Base-by-base conservation (phyloP, 768 basidiomycete genomes). In the Cubamyces sp. region DNA sequence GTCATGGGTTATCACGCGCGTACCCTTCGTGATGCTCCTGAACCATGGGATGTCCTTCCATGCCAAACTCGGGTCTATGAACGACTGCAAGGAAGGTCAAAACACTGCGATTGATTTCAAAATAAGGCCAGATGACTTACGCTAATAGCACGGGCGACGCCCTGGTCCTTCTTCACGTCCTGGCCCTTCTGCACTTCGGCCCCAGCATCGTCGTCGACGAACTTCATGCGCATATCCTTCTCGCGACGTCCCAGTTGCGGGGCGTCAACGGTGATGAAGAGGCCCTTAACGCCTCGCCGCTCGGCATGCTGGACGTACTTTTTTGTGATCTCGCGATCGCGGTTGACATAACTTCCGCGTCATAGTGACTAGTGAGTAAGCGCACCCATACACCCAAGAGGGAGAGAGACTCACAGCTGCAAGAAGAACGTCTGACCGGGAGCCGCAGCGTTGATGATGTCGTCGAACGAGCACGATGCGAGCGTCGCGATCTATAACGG, bases 261-360 rank as follows among this genome's bases (percentile, higher is more conserved):
- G 0, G 96, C 96, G 76, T 98, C 96, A 25, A 98, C 96, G 0
- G 96, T 98, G 72, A 98, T 96, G 76, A 98, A 97, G 15, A 98
- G 78, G 2, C 84, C 96, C 73, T 94, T 96, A 69, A 99, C 84
- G 2, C 96, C 96, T 19, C 94, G 85, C 63, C 81, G 78, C 75
- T 95, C 94, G 1, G 96, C 96, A 65, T 96, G 92, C 69, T 92
- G 85, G 0, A 98, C 92, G 53, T 94, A 86, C 60, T 87, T 84
- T 72, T 88, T 87, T 12, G 96, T 96, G 57, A 94, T 85, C 42
- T 82, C 82, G 15, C 94, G 84, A 70, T 98, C 93, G 67, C 88
- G 88, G 78, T 98, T 98, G 57, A 98, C 96, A 71, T 96, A 96
- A 60, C 88, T 91, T 6, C 5, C 5, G 34, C 34, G 59, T 23